Conservation (phyloP, 1,284 basidiomycete species). For the Cronartium ribicola region DNA sequence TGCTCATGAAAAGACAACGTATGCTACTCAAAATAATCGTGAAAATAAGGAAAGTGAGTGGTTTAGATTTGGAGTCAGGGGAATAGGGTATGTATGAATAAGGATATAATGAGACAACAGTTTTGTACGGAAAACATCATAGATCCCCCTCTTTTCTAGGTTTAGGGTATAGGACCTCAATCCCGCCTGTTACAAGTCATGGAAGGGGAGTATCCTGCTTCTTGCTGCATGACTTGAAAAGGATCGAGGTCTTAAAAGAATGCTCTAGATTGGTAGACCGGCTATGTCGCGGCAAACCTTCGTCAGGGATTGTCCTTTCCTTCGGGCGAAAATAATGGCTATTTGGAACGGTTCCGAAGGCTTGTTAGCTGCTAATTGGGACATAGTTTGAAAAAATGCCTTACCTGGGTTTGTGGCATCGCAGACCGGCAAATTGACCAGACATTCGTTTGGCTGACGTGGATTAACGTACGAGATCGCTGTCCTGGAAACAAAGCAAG, state of each 20-base stretch:
- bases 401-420: constrained; percentile 30
- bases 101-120: neutral
- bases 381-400: neutral
- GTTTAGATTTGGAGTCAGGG: too few species aligned
- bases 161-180: neutral
- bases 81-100: too few species aligned
- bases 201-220: too few species aligned
- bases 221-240: too few species aligned
- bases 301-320: constrained; percentile 22
- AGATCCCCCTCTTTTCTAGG: neutral
- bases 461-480: constrained; percentile 13
- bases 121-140: neutral
- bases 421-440: constrained; percentile 34
- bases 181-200: too few species aligned
- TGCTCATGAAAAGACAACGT: too few species aligned
- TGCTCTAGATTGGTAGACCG: constrained; percentile 29
- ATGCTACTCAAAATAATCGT: too few species aligned
- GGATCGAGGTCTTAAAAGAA: neutral
- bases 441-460: constrained; percentile 14
- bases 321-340: constrained; percentile 4
- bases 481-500: neutral
- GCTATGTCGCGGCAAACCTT: constrained; percentile 32
- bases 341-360: neutral
- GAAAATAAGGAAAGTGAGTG: too few species aligned
- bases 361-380: neutral